Conservation (phyloP, 495 filamentous ascomycete genomes). For the Hyaloscypha finlandica region DNA sequence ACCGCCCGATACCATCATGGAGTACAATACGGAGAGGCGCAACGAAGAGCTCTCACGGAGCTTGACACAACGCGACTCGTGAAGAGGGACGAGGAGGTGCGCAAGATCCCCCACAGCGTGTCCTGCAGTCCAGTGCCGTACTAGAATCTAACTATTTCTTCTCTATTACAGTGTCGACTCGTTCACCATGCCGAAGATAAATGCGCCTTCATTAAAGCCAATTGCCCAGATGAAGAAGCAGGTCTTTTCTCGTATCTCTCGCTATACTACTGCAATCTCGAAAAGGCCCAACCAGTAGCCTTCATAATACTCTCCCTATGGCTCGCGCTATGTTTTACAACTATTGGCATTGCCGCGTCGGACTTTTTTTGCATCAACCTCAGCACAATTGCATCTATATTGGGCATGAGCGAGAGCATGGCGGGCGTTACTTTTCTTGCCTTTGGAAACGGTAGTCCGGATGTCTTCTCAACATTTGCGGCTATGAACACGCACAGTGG, state of each 20-base stretch:
- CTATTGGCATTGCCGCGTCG: constrained; percentile 96
- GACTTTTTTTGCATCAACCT: constrained; percentile 98
- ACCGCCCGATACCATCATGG: constrained; percentile 24
- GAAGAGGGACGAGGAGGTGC: constrained; percentile 37
- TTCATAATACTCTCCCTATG: constrained; percentile 77
- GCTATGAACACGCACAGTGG: constrained; percentile 97
- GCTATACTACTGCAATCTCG: constrained; percentile 86
- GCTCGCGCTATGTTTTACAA: constrained; percentile 91
- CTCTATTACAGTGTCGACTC: constrained; percentile 64
- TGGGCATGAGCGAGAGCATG: constrained; percentile 94
- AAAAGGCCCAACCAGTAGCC: constrained; percentile 69
- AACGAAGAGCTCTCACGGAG: constrained; percentile 25
- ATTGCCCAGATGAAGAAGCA: constrained; percentile 88
- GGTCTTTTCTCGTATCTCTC: constrained; percentile 86
- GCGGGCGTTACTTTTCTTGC: constrained; percentile 96
- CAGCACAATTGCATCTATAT: constrained; percentile 81
- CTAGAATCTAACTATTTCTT: constrained; percentile 10
- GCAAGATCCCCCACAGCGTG: constrained; percentile 1
- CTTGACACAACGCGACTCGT: constrained; percentile 27
- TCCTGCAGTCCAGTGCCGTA: background rate
- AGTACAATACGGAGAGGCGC: constrained; percentile 21
- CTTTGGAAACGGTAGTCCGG: constrained; percentile 98
- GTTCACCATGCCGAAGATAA: constrained; percentile 69
- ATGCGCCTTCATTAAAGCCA: constrained; percentile 79
- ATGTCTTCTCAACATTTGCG: constrained; percentile 98